These are phyloP conservation scores for Violaceomyces palustris DNA, from an alignment of 1,284 basidiomycete species.

Conservation along the genomic window DNA sequence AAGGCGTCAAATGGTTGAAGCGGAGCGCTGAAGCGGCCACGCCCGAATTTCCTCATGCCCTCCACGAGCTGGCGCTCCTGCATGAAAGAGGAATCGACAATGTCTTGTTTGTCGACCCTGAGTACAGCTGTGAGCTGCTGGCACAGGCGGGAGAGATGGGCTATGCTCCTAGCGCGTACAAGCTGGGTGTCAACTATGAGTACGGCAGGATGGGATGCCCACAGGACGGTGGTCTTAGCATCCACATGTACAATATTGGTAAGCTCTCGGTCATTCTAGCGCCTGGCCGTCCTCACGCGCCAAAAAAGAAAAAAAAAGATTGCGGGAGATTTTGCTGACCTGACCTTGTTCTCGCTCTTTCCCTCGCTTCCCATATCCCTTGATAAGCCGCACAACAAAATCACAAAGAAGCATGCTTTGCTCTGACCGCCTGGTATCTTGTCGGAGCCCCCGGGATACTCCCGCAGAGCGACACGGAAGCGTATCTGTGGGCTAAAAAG, in stretches of 20 bases:
- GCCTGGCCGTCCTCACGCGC: no score
- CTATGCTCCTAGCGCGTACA: conserved; percentile 91
- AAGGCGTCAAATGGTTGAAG: conserved; percentile 98
- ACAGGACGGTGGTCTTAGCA: conserved; percentile 91
- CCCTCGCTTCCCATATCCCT: conserved; percentile 2
- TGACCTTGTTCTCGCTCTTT: conserved; percentile 2
- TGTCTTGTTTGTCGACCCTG: conserved; percentile 90
- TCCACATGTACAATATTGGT: conserved; percentile 82
- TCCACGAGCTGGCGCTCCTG: conserved; percentile 88
- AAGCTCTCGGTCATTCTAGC: no score
- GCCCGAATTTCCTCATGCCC: conserved; percentile 91
- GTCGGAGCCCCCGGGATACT: conserved; percentile 95
- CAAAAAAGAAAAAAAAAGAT: no score
- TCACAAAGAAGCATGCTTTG: conserved; percentile 95
- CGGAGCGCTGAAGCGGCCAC: conserved; percentile 71
- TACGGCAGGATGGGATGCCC: conserved; percentile 98
- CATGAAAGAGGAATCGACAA: conserved; percentile 95
- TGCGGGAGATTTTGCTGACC: no score
- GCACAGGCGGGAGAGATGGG: conserved; percentile 92
- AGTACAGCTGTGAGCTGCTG: conserved; percentile 88
- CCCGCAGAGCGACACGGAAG: conserved; percentile 96
- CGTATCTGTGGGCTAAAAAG: conserved; percentile 60
- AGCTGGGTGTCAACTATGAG: conserved; percentile 96
- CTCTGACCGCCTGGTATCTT: conserved; percentile 96
- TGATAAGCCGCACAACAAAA: conserved; percentile 89